Evolutionary conservation across 306 rosid species (phyloP).

Genomic region (Ochetophila trinervis): DNA sequence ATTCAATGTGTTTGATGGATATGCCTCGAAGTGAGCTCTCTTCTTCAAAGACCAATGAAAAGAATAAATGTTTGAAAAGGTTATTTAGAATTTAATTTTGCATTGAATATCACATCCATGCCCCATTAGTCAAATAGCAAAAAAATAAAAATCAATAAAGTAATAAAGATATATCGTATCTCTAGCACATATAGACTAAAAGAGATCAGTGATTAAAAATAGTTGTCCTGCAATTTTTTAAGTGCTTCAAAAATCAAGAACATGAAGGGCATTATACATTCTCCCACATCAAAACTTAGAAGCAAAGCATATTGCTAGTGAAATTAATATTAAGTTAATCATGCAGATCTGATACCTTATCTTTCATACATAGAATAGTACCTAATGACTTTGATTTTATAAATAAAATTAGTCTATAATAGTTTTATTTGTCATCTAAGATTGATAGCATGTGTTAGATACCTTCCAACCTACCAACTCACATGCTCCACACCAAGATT

Average conservation of each 20-base stretch:
- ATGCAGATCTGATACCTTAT: slow-evolving; percentile 32
- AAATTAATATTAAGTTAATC: slow-evolving; percentile 34
- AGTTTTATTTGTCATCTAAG: slow-evolving; percentile 22
- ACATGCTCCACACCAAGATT: slow-evolving; percentile 37
- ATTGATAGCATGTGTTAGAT: slow-evolving; percentile 46
- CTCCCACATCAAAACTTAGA: slow-evolving; percentile 28
- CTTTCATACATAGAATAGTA: slow-evolving; percentile 2
- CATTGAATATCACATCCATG: slow-evolving; percentile 13
- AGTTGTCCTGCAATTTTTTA: not conserved
- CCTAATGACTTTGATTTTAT: slow-evolving; percentile 22
- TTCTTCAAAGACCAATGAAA: not conserved
- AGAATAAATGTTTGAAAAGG: too few species aligned
- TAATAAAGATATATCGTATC: slow-evolving; percentile 3
- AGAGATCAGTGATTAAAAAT: not conserved
- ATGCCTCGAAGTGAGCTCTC: slow-evolving; percentile 1
- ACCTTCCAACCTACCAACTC: slow-evolving; percentile 45
- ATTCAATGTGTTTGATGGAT: not conserved
- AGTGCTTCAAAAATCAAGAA: slow-evolving; percentile 27
- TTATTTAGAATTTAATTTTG: not conserved
- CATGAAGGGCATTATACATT: slow-evolving; percentile 53
- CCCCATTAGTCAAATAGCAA: slow-evolving; percentile 18
- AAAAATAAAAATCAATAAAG: not conserved
- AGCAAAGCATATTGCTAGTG: slow-evolving; percentile 23
- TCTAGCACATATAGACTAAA: not conserved
- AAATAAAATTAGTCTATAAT: slow-evolving; percentile 6